Base-by-base conservation (phyloP, 352 stramenopile species). In the Plasmopara viticola region DNA sequence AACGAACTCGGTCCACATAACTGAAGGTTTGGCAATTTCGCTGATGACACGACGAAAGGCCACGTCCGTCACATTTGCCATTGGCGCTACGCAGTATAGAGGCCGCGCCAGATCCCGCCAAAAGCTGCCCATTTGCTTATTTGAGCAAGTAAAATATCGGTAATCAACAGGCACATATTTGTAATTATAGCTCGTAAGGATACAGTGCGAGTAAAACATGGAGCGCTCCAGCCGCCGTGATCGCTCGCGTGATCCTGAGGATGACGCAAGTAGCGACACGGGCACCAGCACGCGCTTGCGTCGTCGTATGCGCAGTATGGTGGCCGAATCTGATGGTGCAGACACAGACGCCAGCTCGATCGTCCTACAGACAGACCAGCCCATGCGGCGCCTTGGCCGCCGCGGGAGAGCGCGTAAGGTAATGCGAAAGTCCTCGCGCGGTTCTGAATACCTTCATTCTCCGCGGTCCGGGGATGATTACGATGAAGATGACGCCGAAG, bases 1-100 rank as follows among this genome's bases (percentile, higher is more conserved):
- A 35, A 90, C 82, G 33, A 93, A 93, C 49, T 93, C 82, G 10
- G 79, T 93, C 79, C 82, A 93, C 74, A 86, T 87, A 43, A 86
- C 82, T 51, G 78, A 80, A 5, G 82, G 82, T 56, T 89, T 90
- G 45, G 74, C 75, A 39, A 93, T 67, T 38, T 93, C 77, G 9
- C 67, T 80, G 56, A 93, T 86, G 31, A 90, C 63, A 18, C 64
- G 64, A 9, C 82, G 79, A 47, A 88, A 90, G 8, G 78, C 78
- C 4, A 66, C 72, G 39, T 93, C 82, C 33, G 78, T 93, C 51
- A 93, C 82, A 58, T 93, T 88, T 14, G 82, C 82, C 82, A 93
- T 93, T 25, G 79, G 82, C 46, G 82, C 82, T 40, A 93, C 79
- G 59, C 79, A 90, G 53, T 82, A 86, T 37, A 93, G 78, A 34